These are phyloP conservation scores for Paecilomyces variotii DNA, from an alignment of 2,329 filamentous ascomycete species.

Conservation along the genomic window DNA sequence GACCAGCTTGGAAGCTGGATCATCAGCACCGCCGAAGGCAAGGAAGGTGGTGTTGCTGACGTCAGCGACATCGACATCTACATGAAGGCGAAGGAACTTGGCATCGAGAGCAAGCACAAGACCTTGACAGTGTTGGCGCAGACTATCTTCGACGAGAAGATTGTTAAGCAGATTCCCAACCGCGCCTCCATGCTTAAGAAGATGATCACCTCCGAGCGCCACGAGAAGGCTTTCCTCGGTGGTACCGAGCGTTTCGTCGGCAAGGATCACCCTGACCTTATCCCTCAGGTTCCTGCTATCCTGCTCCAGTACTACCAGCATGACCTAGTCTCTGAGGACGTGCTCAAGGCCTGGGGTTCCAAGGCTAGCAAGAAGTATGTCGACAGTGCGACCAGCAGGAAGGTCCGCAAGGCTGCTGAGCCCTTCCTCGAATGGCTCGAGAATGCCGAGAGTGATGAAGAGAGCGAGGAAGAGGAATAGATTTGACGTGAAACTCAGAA, in stretches of 20 bases:
- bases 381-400: conserved; percentile 79
- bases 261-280: conserved; percentile 72
- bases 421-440: conserved; percentile 92
- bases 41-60: conserved; percentile 64
- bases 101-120: conserved; percentile 90
- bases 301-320: conserved; percentile 84
- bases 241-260: conserved; percentile 88
- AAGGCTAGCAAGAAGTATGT: conserved; percentile 99
- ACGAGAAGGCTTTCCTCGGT: conserved; percentile 91
- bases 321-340: conserved; percentile 81
- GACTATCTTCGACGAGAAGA: conserved; percentile 86
- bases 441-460: conserved; percentile 68
- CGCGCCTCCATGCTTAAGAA: conserved; percentile 85
- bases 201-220: conserved; percentile 82
- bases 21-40: conserved; percentile 60
- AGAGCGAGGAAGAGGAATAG: conserved; percentile 55
- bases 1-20: conserved; percentile 94
- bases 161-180: conserved; percentile 75
- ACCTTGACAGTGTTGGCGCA: conserved; percentile 86
- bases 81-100: conserved; percentile 91
- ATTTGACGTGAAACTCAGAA: conserved; percentile 1
- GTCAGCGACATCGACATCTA: conserved; percentile 88
- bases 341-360: conserved; percentile 80
- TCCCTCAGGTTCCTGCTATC: conserved; percentile 72
- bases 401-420: conserved; percentile 90